Evolutionary conservation across 2,329 filamentous ascomycete species (phyloP).

Genomic region (Tolypocladium endophyticum): DNA sequence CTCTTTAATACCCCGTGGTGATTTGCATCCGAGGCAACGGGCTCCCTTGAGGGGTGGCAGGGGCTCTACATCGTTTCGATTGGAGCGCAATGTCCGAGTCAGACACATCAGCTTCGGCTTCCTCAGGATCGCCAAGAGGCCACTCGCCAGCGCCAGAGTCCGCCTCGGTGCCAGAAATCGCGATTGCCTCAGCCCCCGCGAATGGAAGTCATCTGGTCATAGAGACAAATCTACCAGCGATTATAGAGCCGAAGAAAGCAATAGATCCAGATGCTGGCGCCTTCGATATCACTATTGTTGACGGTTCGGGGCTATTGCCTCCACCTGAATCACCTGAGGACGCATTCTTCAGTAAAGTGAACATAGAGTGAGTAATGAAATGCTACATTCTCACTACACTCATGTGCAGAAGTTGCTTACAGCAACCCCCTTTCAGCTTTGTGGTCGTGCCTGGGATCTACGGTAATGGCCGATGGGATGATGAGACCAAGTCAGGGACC

Average conservation of each 20-base stretch:
- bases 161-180: neutral
- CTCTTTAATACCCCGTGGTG: neutral
- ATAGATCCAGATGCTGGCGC: neutral
- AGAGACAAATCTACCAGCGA: neutral
- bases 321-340: neutral
- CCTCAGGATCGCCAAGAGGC: neutral
- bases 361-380: neutral
- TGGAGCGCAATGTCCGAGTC: neutral
- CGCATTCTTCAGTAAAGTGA: neutral
- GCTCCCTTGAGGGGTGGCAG: neutral
- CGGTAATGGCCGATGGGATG: neutral
- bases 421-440: neutral
- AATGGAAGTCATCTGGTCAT: neutral
- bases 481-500: neutral
- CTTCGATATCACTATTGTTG: neutral
- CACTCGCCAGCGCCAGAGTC: neutral
- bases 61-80: neutral
- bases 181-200: neutral
- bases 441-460: neutral
- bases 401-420: neutral
- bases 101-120: neutral
- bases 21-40: neutral
- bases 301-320: neutral
- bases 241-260: neutral
- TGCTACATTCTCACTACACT: neutral